Conservation (phyloP, 1,139 yeast genomes). For the Lodderomyces margitis region DNA sequence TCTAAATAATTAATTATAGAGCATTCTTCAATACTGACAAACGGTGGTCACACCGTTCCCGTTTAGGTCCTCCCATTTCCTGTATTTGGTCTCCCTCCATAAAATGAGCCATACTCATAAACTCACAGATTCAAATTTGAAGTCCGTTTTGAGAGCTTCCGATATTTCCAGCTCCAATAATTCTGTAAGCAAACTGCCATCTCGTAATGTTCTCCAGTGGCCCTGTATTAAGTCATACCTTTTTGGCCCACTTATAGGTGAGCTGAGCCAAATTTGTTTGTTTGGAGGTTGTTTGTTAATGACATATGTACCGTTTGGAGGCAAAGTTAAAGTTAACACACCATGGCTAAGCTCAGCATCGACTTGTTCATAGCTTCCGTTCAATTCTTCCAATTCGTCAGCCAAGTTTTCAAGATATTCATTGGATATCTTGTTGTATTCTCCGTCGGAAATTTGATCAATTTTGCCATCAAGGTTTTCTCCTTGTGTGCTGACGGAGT, state of each 20-base stretch:
- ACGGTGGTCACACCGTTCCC: too few relatives aligned
- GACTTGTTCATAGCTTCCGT: conserved; percentile 56
- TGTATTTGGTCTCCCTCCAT: too few relatives aligned
- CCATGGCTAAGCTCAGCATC: conserved; percentile 87
- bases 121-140: conserved; percentile 21
- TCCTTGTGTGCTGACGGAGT: conserved; percentile 48
- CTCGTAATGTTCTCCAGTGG: conserved; percentile 63
- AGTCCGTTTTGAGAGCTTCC: conserved; percentile 32
- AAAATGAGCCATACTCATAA: too few relatives aligned
- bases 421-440: conserved; percentile 61
- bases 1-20: too few relatives aligned
- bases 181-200: conserved; percentile 47
- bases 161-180: conserved; percentile 49
- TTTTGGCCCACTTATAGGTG: conserved; percentile 93
- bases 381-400: conserved; percentile 61
- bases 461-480: conserved; percentile 50
- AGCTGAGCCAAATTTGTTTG: conserved; percentile 88
- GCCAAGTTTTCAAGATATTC: conserved; percentile 62
- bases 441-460: conserved; percentile 40
- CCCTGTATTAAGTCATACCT: conserved; percentile 56
- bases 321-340: conserved; percentile 67
- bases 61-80: too few relatives aligned
- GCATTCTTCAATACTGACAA: too few relatives aligned
- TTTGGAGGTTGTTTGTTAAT: conserved; percentile 94
- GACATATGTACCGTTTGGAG: conserved; percentile 76